Conservation (phyloP, 805 yeast genomes). For the Myxozyma vanderwaltii region DNA sequence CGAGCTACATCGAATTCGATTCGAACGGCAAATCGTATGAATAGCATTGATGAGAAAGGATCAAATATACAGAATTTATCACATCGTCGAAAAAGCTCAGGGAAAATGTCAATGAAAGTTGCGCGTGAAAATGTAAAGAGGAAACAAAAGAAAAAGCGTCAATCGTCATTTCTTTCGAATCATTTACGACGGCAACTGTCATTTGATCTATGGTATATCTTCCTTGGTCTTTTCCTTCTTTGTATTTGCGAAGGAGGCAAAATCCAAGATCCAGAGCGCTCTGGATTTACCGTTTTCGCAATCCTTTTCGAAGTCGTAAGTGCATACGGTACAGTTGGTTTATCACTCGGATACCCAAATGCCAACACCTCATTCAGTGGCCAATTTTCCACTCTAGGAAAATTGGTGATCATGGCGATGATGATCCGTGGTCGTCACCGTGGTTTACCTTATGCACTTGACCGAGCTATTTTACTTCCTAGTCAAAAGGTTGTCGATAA, state of each 20-base stretch:
- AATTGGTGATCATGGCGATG: constrained; percentile 82
- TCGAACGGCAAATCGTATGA: not conserved
- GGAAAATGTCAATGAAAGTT: constrained; percentile 5
- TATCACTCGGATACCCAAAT: constrained; percentile 80
- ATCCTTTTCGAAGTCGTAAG: constrained; percentile 85
- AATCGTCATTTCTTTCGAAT: constrained; percentile 70
- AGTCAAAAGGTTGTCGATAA: constrained; percentile 64
- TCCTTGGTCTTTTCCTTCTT: constrained; percentile 79
- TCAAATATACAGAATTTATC: too few relatives aligned
- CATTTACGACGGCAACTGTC: constrained; percentile 91
- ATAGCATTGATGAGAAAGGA: not conserved
- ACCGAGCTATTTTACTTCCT: constrained; percentile 89
- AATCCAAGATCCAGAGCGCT: constrained; percentile 48
- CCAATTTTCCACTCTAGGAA: constrained; percentile 70
- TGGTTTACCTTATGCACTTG: constrained; percentile 90
- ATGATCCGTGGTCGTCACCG: constrained; percentile 95
- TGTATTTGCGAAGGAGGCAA: constrained; percentile 81
- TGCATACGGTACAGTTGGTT: constrained; percentile 96
- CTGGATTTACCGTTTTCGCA: constrained; percentile 66
- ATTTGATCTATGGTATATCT: constrained; percentile 91
- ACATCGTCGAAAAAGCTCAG: constrained; percentile 1
- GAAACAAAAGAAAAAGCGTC: constrained; percentile 45
- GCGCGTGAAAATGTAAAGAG: constrained; percentile 11
- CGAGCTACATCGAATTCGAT: not conserved
- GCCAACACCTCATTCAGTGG: constrained; percentile 70